Evolutionary conservation across 148 eudicot genomes (phyloP).

Genomic region (Persicaria tinctoria): DNA sequence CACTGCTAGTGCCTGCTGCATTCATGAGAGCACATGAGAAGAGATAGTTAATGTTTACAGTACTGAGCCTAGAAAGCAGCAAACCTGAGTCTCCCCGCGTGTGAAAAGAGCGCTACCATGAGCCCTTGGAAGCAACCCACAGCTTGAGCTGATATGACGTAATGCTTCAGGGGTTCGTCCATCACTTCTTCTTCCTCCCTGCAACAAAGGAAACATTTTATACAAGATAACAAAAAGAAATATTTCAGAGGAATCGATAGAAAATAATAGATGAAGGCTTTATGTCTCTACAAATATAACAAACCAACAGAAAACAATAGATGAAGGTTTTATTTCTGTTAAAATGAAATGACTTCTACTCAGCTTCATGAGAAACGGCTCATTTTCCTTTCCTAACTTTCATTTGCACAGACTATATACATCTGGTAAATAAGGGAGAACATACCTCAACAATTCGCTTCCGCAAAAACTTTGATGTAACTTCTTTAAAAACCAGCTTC

Average conservation of each 20-base stretch:
- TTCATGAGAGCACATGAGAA: background rate
- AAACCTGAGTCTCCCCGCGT: slow-evolving; percentile 99
- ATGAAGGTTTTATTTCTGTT: background rate
- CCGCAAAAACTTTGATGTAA: no score
- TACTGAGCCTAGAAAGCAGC: slow-evolving; percentile 10
- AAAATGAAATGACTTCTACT: background rate
- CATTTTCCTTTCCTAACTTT: background rate
- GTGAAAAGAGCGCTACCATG: slow-evolving; percentile 99
- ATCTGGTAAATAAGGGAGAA: no score
- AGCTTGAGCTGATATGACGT: slow-evolving; percentile 66
- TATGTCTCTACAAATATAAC: background rate
- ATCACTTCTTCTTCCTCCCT: slow-evolving; percentile 99
- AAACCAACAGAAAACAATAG: background rate
- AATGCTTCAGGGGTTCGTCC: slow-evolving; percentile 76
- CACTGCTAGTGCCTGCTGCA: slow-evolving; percentile 73
- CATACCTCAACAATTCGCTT: no score
- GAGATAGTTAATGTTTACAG: background rate
- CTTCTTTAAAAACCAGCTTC: no score
- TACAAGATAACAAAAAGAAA: background rate
- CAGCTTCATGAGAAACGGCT: background rate
- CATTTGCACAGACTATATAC: no score
- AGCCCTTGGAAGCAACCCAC: slow-evolving; percentile 98
- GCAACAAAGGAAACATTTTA: background rate
- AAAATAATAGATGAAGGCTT: background rate
- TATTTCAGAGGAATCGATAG: background rate